These are phyloP conservation scores for Mycosarcoma mackinlayi DNA, from an alignment of 1,284 basidiomycete species.

Conservation along the genomic window DNA sequence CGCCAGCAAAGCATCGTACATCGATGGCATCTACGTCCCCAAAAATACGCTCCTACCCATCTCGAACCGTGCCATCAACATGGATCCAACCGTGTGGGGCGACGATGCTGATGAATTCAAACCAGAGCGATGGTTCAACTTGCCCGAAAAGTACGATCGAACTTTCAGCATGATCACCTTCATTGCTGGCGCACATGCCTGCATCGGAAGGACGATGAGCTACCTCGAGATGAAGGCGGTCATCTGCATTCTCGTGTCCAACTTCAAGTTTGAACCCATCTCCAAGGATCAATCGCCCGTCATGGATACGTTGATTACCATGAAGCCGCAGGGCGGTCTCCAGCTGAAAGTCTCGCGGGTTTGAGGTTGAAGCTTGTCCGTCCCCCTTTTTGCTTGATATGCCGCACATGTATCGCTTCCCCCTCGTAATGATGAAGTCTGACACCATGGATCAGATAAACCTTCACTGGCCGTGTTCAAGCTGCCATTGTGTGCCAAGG, in stretches of 20 bases:
- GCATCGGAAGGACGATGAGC: constrained; percentile 58
- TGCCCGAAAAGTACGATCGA: constrained; percentile 56
- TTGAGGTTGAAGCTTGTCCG: neutral
- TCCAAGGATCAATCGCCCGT: constrained; percentile 31
- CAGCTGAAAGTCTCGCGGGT: constrained; percentile 35
- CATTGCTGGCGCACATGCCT: constrained; percentile 57
- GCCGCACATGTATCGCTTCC: too few species aligned
- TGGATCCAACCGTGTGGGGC: constrained; percentile 52
- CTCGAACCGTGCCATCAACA: constrained; percentile 53
- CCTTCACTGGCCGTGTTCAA: too few species aligned
- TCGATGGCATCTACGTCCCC: constrained; percentile 56
- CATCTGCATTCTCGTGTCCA: constrained; percentile 49
- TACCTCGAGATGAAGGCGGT: constrained; percentile 57
- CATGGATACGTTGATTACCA: constrained; percentile 54
- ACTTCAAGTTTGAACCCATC: constrained; percentile 51
- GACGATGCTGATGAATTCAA: constrained; percentile 52
- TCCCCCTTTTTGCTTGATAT: neutral
- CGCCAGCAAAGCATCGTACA: constrained; percentile 31
- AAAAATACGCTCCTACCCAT: constrained; percentile 50
- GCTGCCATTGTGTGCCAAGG: too few species aligned
- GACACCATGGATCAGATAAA: too few species aligned
- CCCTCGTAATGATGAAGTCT: too few species aligned
- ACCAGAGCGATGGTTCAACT: constrained; percentile 55
- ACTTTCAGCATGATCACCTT: constrained; percentile 56
- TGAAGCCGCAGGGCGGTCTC: constrained; percentile 56